A percentile compares a stretch with the other conserved stretches of the same genome.
These are phyloP conservation scores for Rhynchosporium graminicola DNA, from an alignment of 2,329 filamentous ascomycete genomes.

Conservation along the genomic window DNA sequence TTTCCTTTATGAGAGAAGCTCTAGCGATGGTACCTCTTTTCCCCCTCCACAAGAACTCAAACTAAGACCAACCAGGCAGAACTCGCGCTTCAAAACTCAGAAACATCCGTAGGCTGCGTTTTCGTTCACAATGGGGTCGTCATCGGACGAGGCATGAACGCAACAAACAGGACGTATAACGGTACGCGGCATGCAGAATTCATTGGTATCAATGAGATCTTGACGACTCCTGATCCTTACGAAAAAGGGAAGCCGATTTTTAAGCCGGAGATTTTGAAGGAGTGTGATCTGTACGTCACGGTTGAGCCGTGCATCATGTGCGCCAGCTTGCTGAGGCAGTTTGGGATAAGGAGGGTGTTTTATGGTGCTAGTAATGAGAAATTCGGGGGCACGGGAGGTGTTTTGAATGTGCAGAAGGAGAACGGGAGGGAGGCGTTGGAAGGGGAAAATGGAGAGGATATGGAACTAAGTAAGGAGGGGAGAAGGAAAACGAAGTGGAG, in stretches of 20 bases:
- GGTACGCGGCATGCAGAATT: conserved; percentile 96
- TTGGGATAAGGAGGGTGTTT: conserved; percentile 85
- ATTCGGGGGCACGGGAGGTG: conserved; percentile 93
- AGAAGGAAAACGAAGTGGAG: conserved; percentile 42
- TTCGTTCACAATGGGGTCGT: conserved; percentile 77
- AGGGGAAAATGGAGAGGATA: conserved; percentile 57
- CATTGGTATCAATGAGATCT: conserved; percentile 72
- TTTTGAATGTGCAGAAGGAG: conserved; percentile 73
- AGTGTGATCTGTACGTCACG: conserved; percentile 86
- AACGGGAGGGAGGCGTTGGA: conserved; percentile 28
- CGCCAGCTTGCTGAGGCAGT: conserved; percentile 85
- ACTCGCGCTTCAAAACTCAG: conserved; percentile 79
- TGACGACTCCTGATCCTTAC: conserved; percentile 45
- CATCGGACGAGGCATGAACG: conserved; percentile 93
- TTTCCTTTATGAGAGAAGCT: conserved; percentile 60
- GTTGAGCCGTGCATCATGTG: conserved; percentile 99
- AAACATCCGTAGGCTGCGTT: conserved; percentile 96
- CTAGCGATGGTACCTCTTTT: conserved; percentile 19
- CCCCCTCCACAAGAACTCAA: background rate
- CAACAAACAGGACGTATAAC: conserved; percentile 87
- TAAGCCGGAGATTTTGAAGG: conserved; percentile 62
- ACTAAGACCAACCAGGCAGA: conserved; percentile 63
- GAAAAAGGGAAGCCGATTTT: conserved; percentile 50
- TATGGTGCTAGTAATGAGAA: conserved; percentile 96
- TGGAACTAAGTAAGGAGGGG: conserved; percentile 3